Percentiles rank a stretch among this genome's conserved stretches.
These are phyloP conservation scores for Amauroascus niger DNA, from an alignment of 2,329 filamentous ascomycete species.

Conservation along the genomic window DNA sequence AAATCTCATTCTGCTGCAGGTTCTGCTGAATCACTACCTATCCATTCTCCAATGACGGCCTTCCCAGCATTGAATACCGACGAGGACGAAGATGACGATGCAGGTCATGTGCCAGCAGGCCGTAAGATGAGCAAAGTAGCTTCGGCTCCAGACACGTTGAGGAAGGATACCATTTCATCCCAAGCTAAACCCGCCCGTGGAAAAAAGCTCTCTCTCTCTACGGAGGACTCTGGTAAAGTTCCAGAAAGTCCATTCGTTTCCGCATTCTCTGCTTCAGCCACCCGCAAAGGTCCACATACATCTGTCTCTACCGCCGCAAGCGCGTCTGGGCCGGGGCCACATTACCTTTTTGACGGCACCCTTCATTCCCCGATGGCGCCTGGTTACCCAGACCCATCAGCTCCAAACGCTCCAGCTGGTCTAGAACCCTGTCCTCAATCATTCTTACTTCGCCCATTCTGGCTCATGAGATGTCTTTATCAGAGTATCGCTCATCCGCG, in stretches of 20 bases:
- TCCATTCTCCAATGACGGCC: constrained; percentile 35
- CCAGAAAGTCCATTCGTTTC: constrained; percentile 7
- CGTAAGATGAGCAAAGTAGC: constrained; percentile 32
- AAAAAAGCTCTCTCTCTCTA: constrained; percentile 2
- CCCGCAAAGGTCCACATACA: constrained; percentile 9
- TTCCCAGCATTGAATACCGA: constrained; percentile 38
- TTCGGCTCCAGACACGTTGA: constrained; percentile 38
- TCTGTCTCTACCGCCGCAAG: constrained; percentile 19
- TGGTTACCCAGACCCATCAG: constrained; percentile 55
- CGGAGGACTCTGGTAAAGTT: background rate
- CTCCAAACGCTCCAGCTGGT: constrained; percentile 58
- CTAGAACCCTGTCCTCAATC: constrained; percentile 89
- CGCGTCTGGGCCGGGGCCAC: constrained; percentile 52
- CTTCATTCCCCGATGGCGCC: constrained; percentile 59
- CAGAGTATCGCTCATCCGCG: constrained; percentile 85
- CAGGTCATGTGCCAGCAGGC: constrained; percentile 24
- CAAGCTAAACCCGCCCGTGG: background rate
- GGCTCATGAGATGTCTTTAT: constrained; percentile 91
- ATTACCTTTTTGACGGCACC: constrained; percentile 74
- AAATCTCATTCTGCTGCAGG: constrained; percentile 14
- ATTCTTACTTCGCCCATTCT: constrained; percentile 84
- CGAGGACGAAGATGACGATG: constrained; percentile 29
- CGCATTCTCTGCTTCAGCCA: constrained; percentile 6
- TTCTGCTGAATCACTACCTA: constrained; percentile 30
- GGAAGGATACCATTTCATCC: constrained; percentile 60